Percentiles rank a stretch among this genome's conserved stretches.
Evolutionary conservation across 805 yeast species (phyloP).

Genomic region (Monosporozyma siamensis): DNA sequence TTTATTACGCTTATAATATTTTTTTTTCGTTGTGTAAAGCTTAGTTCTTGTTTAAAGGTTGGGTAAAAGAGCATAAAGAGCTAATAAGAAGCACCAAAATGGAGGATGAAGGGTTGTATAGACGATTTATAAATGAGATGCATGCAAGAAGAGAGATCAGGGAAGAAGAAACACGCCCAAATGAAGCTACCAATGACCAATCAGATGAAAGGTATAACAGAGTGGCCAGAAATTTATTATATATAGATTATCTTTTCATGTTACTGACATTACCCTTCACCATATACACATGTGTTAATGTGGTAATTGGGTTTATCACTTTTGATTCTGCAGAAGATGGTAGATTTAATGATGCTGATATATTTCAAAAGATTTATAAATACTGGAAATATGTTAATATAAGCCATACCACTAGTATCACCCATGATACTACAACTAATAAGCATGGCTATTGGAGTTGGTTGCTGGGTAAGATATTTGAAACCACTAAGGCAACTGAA

Average conservation of each 20-base stretch:
- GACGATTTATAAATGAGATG: not conserved
- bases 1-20: no score
- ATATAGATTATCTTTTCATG: conserved; percentile 24
- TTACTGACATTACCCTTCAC: conserved; percentile 27
- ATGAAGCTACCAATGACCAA: no score
- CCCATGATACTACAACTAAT: no score
- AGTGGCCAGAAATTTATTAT: conserved; percentile 19
- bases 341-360: conserved; percentile 17
- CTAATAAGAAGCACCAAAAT: no score
- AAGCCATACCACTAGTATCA: no score
- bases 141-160: not conserved
- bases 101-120: not conserved
- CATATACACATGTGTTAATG: conserved; percentile 23
- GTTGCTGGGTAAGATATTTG: no score
- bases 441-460: no score
- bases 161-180: not conserved
- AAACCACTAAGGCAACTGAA: no score
- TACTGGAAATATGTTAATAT: conserved; percentile 19
- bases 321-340: conserved; percentile 4
- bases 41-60: no score
- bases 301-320: conserved; percentile 25
- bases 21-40: no score
- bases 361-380: conserved; percentile 17
- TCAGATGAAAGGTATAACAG: conserved; percentile 3
- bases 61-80: no score